Conservation (phyloP, 1,284 basidiomycete genomes). For the Stereum hirsutum region DNA sequence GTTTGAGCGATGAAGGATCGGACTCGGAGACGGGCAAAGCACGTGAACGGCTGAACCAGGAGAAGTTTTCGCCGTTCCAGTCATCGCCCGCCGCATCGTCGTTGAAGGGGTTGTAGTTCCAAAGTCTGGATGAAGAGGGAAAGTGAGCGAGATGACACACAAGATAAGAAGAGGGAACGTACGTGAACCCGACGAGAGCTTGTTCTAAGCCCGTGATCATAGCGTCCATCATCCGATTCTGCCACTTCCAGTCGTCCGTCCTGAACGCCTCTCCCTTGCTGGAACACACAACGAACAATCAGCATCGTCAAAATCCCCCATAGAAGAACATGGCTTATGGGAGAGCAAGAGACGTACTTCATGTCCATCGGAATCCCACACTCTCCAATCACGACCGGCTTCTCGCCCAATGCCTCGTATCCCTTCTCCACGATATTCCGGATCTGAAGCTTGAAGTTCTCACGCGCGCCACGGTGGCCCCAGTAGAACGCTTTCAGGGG, state of each 20-base stretch:
- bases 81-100: slow-evolving; percentile 73
- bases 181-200: slow-evolving; percentile 76
- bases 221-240: slow-evolving; percentile 83
- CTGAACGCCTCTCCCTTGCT: slow-evolving; percentile 67
- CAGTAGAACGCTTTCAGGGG: slow-evolving; percentile 74
- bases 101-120: slow-evolving; percentile 94
- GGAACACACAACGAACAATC: neutral
- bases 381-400: slow-evolving; percentile 81
- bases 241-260: slow-evolving; percentile 74
- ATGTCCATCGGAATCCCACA: slow-evolving; percentile 92
- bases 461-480: slow-evolving; percentile 70
- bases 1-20: slow-evolving; percentile 42
- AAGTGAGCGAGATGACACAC: neutral
- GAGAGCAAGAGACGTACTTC: slow-evolving; percentile 49
- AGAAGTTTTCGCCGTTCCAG: slow-evolving; percentile 97
- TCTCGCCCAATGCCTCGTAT: slow-evolving; percentile 63
- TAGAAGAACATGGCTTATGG: no score
- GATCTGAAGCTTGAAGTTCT: slow-evolving; percentile 80
- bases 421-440: slow-evolving; percentile 66
- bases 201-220: slow-evolving; percentile 72
- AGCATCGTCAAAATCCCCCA: neutral
- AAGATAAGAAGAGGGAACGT: slow-evolving; percentile 21
- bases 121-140: slow-evolving; percentile 44
- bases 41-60: slow-evolving; percentile 74
- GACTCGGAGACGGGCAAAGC: slow-evolving; percentile 42